These are phyloP conservation scores for Tolypocladium ovalisporum DNA, from an alignment of 2,329 filamentous ascomycete species.

Conservation along the genomic window DNA sequence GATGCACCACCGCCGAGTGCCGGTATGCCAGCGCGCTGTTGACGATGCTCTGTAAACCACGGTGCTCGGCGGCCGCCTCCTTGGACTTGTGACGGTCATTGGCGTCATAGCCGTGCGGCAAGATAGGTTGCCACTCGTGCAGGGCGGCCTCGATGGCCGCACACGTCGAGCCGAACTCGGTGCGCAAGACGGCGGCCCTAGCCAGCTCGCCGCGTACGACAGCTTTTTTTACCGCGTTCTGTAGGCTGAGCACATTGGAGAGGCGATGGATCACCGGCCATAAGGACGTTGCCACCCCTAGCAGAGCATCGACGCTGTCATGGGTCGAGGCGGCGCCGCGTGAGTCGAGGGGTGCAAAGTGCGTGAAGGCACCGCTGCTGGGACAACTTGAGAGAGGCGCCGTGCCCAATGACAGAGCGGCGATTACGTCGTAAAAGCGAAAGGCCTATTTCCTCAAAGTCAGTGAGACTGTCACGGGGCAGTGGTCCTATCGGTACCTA, in stretches of 20 bases:
- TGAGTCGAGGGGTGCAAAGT: constrained; percentile 35
- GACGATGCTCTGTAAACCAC: constrained; percentile 40
- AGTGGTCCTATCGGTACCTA: constrained; percentile 18
- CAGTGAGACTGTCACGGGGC: neutral
- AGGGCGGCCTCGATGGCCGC: constrained; percentile 45
- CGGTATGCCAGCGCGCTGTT: constrained; percentile 51
- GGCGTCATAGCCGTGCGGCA: constrained; percentile 25
- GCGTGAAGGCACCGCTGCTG: constrained; percentile 32
- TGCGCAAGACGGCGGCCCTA: constrained; percentile 35
- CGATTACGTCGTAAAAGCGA: constrained; percentile 55
- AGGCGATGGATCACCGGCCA: constrained; percentile 55
- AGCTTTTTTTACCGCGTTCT: constrained; percentile 37
- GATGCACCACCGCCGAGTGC: constrained; percentile 46
- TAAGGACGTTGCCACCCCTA: constrained; percentile 50
- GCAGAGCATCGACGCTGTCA: constrained; percentile 44
- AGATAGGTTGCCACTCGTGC: constrained; percentile 41
- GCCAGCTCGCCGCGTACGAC: constrained; percentile 27
- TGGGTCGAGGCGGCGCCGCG: constrained; percentile 33
- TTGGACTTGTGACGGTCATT: neutral
- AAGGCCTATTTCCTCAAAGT: constrained; percentile 36
- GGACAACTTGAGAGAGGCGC: constrained; percentile 42
- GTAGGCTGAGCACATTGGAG: constrained; percentile 42
- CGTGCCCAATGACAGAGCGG: constrained; percentile 49
- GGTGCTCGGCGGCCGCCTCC: constrained; percentile 18
- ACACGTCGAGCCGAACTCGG: constrained; percentile 39